Evolutionary conservation across 768 basidiomycete species (phyloP), one percentile per base, ranked within the genome.

Genomic region (Boletus pseudopeckii): DNA sequence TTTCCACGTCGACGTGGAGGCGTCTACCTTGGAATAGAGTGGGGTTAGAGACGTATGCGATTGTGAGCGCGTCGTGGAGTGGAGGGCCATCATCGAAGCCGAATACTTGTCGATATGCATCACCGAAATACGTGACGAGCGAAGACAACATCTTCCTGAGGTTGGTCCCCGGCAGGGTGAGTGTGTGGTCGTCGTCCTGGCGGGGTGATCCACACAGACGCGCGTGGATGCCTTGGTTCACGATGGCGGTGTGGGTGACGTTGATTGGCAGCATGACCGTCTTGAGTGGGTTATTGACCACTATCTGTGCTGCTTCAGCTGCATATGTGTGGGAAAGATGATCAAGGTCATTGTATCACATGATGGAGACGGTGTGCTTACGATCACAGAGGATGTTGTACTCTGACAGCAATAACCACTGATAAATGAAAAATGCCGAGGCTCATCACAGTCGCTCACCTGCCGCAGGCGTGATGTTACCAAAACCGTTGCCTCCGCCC

Each of bases 401-500:
- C 66, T 92, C 91, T 83, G 59, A 24, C 75, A 57, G 22, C 10
- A 45, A 26, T 15, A 50, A 51, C 36, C 38, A 37, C 7, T 18
- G 20, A 46, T 51, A 20, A 45, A 15, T 15, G 28, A 38, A 22
- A 49, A 9, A 39, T 33, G 22, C 30, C 8, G 34, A 48, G n/a
- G 33, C 32, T 17, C 11, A 18, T 20, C 20, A 15, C 24, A 4
- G 13, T 53, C 3, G 55, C 71, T 42, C 52, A 83, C 84, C 83
- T 62, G 90, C 90, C 11, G 83, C 85, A 14, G 91, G 75, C 8
- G 88, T 85, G 32, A 86, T 76, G 63, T 94, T 95, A 0, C 92
- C 92, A 22, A 90, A 64, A 9, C 92, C 92, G 28, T 91, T 84
- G 3, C 84, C 91, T n/a, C 92, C 92, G 11, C 92, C 92, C 92